These are phyloP conservation scores for Ceratocystis lukuohia DNA, from an alignment of 2,329 filamentous ascomycete species.

Conservation along the genomic window DNA sequence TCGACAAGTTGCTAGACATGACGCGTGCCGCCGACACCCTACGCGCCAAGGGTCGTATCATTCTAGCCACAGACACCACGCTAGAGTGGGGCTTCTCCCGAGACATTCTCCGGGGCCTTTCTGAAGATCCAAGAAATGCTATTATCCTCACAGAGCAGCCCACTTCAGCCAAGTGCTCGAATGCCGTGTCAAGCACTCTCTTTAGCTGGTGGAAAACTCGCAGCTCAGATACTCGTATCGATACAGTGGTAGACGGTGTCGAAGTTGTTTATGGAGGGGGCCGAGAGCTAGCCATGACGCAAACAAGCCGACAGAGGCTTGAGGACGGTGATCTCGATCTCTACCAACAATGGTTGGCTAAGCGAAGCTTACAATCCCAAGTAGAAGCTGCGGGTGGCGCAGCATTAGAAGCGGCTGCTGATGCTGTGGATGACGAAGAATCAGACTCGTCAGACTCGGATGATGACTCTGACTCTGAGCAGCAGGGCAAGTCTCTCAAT, in stretches of 20 bases:
- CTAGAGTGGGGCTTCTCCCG: constrained; percentile 93
- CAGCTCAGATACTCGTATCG: constrained; percentile 43
- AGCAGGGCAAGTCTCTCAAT: constrained; percentile 84
- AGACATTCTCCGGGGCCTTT: constrained; percentile 60
- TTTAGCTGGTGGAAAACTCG: constrained; percentile 69
- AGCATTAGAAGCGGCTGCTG: constrained; percentile 50
- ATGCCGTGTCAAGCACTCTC: constrained; percentile 51
- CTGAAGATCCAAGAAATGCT: constrained; percentile 64
- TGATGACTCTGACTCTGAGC: constrained; percentile 77
- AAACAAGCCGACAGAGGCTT: constrained; percentile 51
- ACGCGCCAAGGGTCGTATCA: constrained; percentile 47
- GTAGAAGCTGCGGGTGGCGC: constrained; percentile 52
- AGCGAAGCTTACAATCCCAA: constrained; percentile 74
- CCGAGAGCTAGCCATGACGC: constrained; percentile 45
- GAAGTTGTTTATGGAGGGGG: constrained; percentile 56
- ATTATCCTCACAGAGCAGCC: constrained; percentile 74
- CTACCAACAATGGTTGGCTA: constrained; percentile 87
- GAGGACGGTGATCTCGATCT: constrained; percentile 62
- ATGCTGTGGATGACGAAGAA: constrained; percentile 66
- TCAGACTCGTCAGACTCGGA: constrained; percentile 76
- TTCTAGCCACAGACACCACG: constrained; percentile 79
- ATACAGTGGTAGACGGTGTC: constrained; percentile 43
- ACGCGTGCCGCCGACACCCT: constrained; percentile 31
- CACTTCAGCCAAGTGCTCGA: constrained; percentile 29
- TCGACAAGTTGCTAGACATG: constrained; percentile 53